A percentile compares a stretch with the other conserved stretches of the same genome.
Conservation (phyloP, 2,329 filamentous ascomycete genomes). For the Nannizziopsis barbatae region DNA sequence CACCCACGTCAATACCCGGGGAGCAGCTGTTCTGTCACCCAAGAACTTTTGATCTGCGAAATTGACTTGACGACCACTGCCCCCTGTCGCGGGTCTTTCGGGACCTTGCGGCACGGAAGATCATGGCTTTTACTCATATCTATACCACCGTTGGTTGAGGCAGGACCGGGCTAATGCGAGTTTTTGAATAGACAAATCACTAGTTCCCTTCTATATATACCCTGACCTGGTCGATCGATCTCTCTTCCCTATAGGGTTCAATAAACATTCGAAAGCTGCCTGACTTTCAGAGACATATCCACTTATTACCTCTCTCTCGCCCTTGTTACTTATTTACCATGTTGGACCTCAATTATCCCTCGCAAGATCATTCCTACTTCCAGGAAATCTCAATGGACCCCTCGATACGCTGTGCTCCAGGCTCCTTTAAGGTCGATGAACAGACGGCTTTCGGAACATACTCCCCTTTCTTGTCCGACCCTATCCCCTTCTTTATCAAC, state of each 20-base stretch:
- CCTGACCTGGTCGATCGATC: background rate
- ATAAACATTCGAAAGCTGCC: conserved; percentile 1
- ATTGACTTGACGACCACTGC: too few species aligned
- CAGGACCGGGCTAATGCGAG: too few species aligned
- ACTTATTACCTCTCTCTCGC: background rate
- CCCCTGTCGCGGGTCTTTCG: too few species aligned
- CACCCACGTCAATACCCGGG: too few species aligned
- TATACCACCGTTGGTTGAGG: too few species aligned
- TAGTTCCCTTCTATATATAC: background rate
- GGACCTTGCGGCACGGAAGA: too few species aligned
- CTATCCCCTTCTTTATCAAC: conserved; percentile 14
- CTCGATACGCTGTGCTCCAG: conserved; percentile 7
- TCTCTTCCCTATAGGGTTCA: background rate
- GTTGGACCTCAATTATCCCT: conserved; percentile 15
- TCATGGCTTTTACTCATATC: too few species aligned
- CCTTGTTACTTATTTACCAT: conserved; percentile 12
- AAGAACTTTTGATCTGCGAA: too few species aligned
- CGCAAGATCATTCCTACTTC: conserved; percentile 14
- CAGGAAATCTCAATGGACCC: conserved; percentile 16
- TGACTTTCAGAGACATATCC: background rate
- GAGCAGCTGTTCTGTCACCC: too few species aligned
- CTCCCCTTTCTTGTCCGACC: conserved; percentile 9
- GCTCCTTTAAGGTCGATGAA: conserved; percentile 8
- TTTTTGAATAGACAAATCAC: too few species aligned
- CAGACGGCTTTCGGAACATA: conserved; percentile 14